Base-by-base conservation (phyloP, 768 basidiomycete species). In the Termitomyces sp. region DNA sequence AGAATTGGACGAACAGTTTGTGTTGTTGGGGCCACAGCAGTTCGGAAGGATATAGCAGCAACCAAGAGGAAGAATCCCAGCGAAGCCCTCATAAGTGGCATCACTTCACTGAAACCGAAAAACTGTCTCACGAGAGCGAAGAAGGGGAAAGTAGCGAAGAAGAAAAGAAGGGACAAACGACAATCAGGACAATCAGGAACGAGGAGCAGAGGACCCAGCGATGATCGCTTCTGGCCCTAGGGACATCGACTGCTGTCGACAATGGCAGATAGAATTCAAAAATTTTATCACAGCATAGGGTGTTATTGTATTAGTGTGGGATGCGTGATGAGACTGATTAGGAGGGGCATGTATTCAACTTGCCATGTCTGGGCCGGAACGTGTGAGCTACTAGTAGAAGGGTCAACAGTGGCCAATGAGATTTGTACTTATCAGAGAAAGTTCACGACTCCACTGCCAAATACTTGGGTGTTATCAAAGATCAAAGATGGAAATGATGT, bases 1-100 rank as follows among this genome's bases (percentile, higher is more conserved):
- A 14, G 10, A 46, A 35, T n/a, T 7, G 3, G 16, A 59, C 63
- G 25, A 21, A 62, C 63, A 3, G 47, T 59, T 31, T 57, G 59
- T 2, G 55, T 54, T n/a, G 53, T 56, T 37, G 60, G 46, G 16
- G 61, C 61, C 29, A 57, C 5, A 21, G 42, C 51, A 31, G 37
- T 14, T 56, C 29, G 44, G 35, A 59, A 53, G 31, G 46, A 50
- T 37, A 31, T 50, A 27, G 27, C 34, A 35, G 48, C 14, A 29
- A 17, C 23, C 9, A 32, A 8, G 44, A 32, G 17, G 29, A 57
- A 31, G 27, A 56, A 16, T 12, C 34, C 23, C 17, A 62, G 25
- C 17, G 21, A 23, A 19, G 11, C 32, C 35, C 44, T 41, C 17
- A 37, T 38, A 46, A 19, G 40, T n/a, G 21, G 27, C 60, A 62